Evolutionary conservation across 495 filamentous ascomycete genomes (phyloP), one percentile per base, ranked within the genome.

Genomic region (Xylaria longipes): DNA sequence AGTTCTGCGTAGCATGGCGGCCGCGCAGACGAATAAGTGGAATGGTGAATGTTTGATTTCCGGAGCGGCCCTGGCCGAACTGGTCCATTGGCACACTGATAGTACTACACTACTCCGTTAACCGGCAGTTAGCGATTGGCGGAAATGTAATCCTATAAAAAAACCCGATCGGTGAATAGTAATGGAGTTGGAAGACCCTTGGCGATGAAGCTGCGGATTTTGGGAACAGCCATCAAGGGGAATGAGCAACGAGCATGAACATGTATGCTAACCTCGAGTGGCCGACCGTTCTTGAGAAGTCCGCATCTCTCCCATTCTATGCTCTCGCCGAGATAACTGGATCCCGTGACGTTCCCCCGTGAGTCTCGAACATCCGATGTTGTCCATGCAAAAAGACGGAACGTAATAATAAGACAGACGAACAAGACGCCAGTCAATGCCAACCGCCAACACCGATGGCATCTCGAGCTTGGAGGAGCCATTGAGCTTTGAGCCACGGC

Each of bases 81-180:
- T 86, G 83, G 66, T 86, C 81, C 73, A 86, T 80, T 17, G 83
- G 82, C 27, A 85, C 83, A 48, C 81, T 75, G 27, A 85, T 69
- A 31, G 68, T 64, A 46, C 61, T 46, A 15, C 61, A 64, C 61
- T 64, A 33, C 25, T 45, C 41, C 17, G 31, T 35, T 2, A 37
- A 37, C 8, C 33, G 6, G 7, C 8, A 22, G 33, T 60, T 37
- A 60, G 57, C 33, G 11, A 37, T 60, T 20, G 17, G 31, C 11
- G 33, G 17, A 60, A 31, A 4, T 31, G 1, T 56, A 56, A 56
- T 4, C 27, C 5, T 12, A 6, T 56, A 4, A 0, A 12, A 31
- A 12, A 41, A 6, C 9, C 17, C 2, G 17, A 20, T 1, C n/a
- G n/a, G n/a, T 15, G 17, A 2, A 50, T 1, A 20, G 4, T 50